Conservation (phyloP, 306 rosid species). For the Cicer bijugum region DNA sequence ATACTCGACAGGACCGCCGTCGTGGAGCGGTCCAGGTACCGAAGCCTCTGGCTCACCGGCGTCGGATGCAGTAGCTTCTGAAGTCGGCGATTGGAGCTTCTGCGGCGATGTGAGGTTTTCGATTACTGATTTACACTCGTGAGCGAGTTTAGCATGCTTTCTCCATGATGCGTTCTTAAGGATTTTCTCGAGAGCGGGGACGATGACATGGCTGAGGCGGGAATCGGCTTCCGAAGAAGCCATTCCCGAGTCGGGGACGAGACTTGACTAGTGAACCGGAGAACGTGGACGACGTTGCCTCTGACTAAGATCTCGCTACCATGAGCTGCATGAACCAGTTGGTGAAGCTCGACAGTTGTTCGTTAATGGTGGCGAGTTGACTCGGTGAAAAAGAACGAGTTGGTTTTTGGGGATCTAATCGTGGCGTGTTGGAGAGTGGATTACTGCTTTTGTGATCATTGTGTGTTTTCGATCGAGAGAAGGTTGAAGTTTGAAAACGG, state of each 20-base stretch:
- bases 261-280: slow-evolving; percentile 24
- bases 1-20: slow-evolving; percentile 73
- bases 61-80: slow-evolving; percentile 26
- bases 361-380: slow-evolving; percentile 49
- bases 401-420: slow-evolving; percentile 39
- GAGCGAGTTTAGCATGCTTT: slow-evolving; percentile 88
- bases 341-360: slow-evolving; percentile 9
- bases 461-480: slow-evolving; percentile 4
- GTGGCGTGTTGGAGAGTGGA: neutral
- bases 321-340: slow-evolving; percentile 19
- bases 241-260: slow-evolving; percentile 78
- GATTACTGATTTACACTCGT: slow-evolving; percentile 83
- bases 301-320: slow-evolving; percentile 39
- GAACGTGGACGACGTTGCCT: neutral
- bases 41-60: slow-evolving; percentile 51
- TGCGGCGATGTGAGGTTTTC: slow-evolving; percentile 61
- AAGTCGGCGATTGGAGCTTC: slow-evolving; percentile 44
- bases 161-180: slow-evolving; percentile 94
- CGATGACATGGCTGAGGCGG: slow-evolving; percentile 79
- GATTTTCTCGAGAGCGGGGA: slow-evolving; percentile 92
- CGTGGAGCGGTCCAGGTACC: slow-evolving; percentile 78
- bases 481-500: slow-evolving; percentile 20
- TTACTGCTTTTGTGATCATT: slow-evolving; percentile 18
- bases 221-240: slow-evolving; percentile 99
- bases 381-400: slow-evolving; percentile 47